Base-by-base conservation (phyloP, 2,329 filamentous ascomycete species). In the Fusarium subglutinans region DNA sequence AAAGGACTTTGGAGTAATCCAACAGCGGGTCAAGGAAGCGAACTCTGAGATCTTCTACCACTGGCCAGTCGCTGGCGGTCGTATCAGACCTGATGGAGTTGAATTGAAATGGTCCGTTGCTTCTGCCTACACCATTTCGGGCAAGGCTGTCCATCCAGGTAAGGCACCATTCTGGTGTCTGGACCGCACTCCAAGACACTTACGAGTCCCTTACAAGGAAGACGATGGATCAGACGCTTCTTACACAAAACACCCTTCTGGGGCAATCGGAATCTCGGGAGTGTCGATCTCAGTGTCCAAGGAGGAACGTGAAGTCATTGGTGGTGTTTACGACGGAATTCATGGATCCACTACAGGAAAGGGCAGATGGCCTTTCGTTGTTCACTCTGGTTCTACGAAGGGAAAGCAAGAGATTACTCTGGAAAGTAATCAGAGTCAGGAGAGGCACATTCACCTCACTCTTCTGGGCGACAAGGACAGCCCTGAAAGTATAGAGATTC, bases 141-240 rank as follows among this genome's bases (percentile, higher is more conserved):
- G 51, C 11, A 50, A 62, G 12, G 50, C 71, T 24, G 7, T 74
- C 2, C 37, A 63, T 9, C 59, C 71, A 6, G 72, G 72, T 8
- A 74, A 56, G 14, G 68, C 48, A 0, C 72, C 72, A 0, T 74
- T 74, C 6, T 74, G 72, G 72, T 74, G 71, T 11, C 67, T 74
- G 6, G 72, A 74, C 10, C 58, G 55, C 10, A 74, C 72, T 0
- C 26, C 59, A 0, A 61, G 72, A 13, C 59, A 69, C 2, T 15
- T 74, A 0, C 38, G 72, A 12, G 71, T 74, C 0, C 72, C 72
- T 0, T 74, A 72, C 6, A 48, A 50, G 26, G 26, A 60, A 1
- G 59, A 65, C 0, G n/a, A 64, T 14, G 48, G 53, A 1, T 63
- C 45, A 8, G 14, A 56, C 0, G 13, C 70, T 2, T 44, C 47